Percentiles rank a stretch among this genome's conserved stretches.
Conservation (phyloP, 164 flowering plant genomes). For the Cinnamomum chago region DNA sequence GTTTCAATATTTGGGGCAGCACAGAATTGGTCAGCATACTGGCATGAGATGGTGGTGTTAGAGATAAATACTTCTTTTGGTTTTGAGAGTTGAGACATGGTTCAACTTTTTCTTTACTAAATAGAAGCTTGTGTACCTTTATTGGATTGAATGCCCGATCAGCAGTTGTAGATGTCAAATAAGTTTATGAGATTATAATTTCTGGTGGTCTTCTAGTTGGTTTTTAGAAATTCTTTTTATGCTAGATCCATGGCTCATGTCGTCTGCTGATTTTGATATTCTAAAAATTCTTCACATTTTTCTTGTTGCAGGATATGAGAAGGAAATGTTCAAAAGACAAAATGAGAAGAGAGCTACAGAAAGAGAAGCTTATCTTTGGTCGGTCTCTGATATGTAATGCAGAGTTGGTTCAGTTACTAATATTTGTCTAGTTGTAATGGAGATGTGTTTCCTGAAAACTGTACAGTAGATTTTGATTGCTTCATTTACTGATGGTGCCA, state of each 20-base stretch:
- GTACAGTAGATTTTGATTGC: no score
- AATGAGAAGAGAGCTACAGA: constrained; percentile 82
- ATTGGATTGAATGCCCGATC: not conserved
- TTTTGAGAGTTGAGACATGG: not conserved
- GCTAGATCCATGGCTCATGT: not conserved
- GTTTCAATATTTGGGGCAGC: not conserved
- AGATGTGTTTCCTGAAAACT: no score
- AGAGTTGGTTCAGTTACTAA: no score
- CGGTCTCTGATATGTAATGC: constrained; percentile 78
- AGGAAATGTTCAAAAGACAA: constrained; percentile 55
- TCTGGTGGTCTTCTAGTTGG: not conserved
- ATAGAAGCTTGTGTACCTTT: not conserved
- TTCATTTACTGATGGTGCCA: no score
- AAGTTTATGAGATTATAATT: not conserved
- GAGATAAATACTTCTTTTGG: not conserved
- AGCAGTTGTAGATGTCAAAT: not conserved
- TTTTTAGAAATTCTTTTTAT: not conserved
- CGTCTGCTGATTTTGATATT: not conserved
- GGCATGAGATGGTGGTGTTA: not conserved
- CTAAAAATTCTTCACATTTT: not conserved
- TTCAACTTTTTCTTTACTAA: not conserved
- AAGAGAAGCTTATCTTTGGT: constrained; percentile 89
- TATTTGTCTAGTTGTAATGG: no score
- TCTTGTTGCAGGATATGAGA: constrained; percentile 62
- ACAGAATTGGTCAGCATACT: not conserved